phyloP scores from a whole-genome alignment of 768 basidiomycete genomes.

The Crucibulum laeve region DNA sequence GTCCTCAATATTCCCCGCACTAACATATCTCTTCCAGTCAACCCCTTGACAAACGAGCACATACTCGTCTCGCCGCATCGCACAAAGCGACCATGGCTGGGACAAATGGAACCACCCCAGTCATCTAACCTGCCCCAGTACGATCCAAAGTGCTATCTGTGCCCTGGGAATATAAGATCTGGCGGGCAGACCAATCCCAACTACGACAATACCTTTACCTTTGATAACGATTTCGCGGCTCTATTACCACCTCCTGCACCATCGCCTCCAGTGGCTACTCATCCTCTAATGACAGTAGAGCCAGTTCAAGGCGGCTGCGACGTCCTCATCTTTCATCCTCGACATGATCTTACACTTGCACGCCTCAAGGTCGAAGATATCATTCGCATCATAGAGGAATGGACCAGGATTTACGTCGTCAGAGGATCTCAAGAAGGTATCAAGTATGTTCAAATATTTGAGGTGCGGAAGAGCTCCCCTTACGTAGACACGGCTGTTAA shows the following conservation, averaged over 20 bases:
- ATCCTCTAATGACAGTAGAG: constrained; percentile 58
- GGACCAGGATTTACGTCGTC: constrained; percentile 60
- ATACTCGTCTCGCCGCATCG: constrained; percentile 88
- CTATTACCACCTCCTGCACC: constrained; percentile 64
- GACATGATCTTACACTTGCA: constrained; percentile 83
- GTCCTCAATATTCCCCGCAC: constrained; percentile 2
- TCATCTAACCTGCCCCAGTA: constrained; percentile 49
- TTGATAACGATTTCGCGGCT: constrained; percentile 83
- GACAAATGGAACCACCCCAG: constrained; percentile 72
- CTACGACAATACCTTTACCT: constrained; percentile 66
- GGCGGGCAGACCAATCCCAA: constrained; percentile 65
- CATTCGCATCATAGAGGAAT: constrained; percentile 60
- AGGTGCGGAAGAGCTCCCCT: constrained; percentile 40
- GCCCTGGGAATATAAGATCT: constrained; percentile 77
- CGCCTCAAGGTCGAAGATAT: constrained; percentile 57
- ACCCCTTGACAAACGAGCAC: constrained; percentile 74
- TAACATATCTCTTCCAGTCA: constrained; percentile 42
- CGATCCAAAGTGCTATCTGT: constrained; percentile 79
- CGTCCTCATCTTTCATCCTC: constrained; percentile 81
- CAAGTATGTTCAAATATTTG: constrained; percentile 85
- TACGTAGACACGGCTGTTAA: neutral
- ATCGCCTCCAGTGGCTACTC: constrained; percentile 39
- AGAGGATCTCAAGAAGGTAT: constrained; percentile 66
- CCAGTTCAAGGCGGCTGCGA: constrained; percentile 84
- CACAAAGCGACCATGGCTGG: constrained; percentile 87